These are phyloP conservation scores for Russula ochroleuca DNA, from an alignment of 768 basidiomycete species.

Conservation along the genomic window DNA sequence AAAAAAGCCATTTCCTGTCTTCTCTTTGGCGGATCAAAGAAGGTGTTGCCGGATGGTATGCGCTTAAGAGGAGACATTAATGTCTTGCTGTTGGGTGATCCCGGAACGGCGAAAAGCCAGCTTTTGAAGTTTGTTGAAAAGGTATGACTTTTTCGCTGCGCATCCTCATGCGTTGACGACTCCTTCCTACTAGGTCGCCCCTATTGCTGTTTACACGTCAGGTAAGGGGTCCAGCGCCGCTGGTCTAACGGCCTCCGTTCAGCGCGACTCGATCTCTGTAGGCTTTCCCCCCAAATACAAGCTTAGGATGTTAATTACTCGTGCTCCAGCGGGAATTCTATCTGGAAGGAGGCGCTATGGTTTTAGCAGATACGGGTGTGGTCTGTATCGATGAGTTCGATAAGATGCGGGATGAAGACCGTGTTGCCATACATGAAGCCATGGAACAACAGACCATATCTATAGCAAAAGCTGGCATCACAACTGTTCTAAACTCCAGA, in stretches of 20 bases:
- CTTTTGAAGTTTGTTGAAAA: slow-evolving; percentile 99
- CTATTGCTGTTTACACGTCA: slow-evolving; percentile 96
- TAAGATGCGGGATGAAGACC: slow-evolving; percentile 99
- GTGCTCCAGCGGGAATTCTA: slow-evolving; percentile 85
- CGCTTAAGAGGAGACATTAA: slow-evolving; percentile 96
- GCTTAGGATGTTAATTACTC: slow-evolving; percentile 6
- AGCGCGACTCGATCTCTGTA: slow-evolving; percentile 87
- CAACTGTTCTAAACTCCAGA: slow-evolving; percentile 92
- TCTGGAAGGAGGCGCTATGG: slow-evolving; percentile 99
- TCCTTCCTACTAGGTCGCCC: slow-evolving; percentile 63
- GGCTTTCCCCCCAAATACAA: slow-evolving; percentile 32
- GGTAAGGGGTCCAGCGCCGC: slow-evolving; percentile 98
- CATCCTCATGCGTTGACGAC: neutral
- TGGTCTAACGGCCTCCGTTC: slow-evolving; percentile 96
- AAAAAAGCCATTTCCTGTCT: slow-evolving; percentile 97
- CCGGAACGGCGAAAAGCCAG: slow-evolving; percentile 97
- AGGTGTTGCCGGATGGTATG: slow-evolving; percentile 96
- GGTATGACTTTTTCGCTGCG: slow-evolving; percentile 35
- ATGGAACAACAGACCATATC: slow-evolving; percentile 99
- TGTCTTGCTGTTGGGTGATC: slow-evolving; percentile 92
- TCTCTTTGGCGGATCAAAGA: slow-evolving; percentile 97
- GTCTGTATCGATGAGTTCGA: slow-evolving; percentile 99
- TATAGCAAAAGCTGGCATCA: slow-evolving; percentile 98
- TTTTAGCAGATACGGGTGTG: slow-evolving; percentile 95
- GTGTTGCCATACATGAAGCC: slow-evolving; percentile 98